phyloP scores from a whole-genome alignment of 2,329 filamentous ascomycete species.

The Celoporthe dispersa region DNA sequence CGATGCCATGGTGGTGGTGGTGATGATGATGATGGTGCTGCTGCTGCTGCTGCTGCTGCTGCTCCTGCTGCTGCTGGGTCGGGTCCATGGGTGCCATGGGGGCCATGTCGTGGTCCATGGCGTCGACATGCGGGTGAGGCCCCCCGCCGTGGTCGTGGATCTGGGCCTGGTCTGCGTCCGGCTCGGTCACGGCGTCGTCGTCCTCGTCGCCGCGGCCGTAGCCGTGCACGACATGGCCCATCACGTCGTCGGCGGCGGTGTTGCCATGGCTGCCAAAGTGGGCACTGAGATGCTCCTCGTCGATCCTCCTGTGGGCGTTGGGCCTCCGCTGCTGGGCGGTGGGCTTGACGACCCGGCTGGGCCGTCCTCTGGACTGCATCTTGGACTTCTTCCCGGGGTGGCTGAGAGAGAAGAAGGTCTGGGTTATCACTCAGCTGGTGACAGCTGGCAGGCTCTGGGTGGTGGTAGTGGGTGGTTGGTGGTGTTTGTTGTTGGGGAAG shows the following conservation, averaged over 20 bases:
- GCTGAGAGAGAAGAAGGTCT: no score
- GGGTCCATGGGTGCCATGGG: slow-evolving; percentile 29
- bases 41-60: slow-evolving; percentile 8
- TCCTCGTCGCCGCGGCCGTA: slow-evolving; percentile 16
- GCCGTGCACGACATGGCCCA: slow-evolving; percentile 17
- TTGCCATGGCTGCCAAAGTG: slow-evolving; percentile 26
- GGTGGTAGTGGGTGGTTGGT: neutral
- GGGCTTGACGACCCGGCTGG: slow-evolving; percentile 24
- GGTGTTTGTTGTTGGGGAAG: slow-evolving; percentile 4
- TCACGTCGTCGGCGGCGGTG: slow-evolving; percentile 20
- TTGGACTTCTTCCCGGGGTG: neutral
- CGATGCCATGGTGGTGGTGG: slow-evolving; percentile 19
- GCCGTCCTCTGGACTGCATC: slow-evolving; percentile 20
- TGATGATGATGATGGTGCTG: slow-evolving; percentile 14
- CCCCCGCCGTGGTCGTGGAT: slow-evolving; percentile 15
- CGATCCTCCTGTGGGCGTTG: slow-evolving; percentile 24
- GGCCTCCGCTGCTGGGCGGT: slow-evolving; percentile 18
- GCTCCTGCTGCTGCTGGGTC: slow-evolving; percentile 12
- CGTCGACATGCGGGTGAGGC: slow-evolving; percentile 14
- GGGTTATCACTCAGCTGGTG: slow-evolving; percentile 19
- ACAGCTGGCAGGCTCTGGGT: slow-evolving; percentile 19
- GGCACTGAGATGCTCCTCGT: slow-evolving; percentile 28
- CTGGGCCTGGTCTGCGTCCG: slow-evolving; percentile 9
- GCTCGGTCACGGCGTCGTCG: slow-evolving; percentile 14
- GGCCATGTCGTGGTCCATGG: slow-evolving; percentile 27